These are phyloP conservation scores for Ganoderma leucocontextum DNA, from an alignment of 1,284 basidiomycete genomes.

Conservation along the genomic window DNA sequence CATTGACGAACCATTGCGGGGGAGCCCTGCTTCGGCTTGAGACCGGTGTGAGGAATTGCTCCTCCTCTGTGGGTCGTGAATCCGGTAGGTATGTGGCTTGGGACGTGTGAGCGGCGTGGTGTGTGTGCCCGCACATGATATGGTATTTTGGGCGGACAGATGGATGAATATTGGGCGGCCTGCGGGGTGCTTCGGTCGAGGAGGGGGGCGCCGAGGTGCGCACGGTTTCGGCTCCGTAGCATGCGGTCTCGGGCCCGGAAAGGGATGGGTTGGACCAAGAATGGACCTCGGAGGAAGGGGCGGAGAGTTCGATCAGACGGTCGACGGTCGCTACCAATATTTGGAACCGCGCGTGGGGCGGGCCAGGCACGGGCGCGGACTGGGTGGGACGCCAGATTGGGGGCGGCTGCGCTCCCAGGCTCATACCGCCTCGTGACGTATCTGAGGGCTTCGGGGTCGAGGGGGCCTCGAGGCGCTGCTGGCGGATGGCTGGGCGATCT, in stretches of 20 bases:
- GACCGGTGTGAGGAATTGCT: not conserved
- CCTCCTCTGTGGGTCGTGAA: not conserved
- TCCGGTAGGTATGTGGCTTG: not conserved
- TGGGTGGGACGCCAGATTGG: not conserved
- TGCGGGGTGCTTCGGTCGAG: not conserved
- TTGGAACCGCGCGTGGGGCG: conserved; percentile 1
- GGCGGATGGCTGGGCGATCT: conserved; percentile 29
- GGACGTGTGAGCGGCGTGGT: not conserved
- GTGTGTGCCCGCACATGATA: not conserved
- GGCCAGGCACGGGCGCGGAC: conserved; percentile 8
- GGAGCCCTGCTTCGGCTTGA: not conserved
- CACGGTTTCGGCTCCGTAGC: conserved; percentile 32
- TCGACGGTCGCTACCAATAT: not conserved
- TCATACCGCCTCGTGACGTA: conserved; percentile 37
- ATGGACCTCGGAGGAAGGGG: not conserved
- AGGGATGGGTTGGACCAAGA: conserved; percentile 5
- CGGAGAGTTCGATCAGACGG: conserved; percentile 7
- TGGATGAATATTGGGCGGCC: not conserved
- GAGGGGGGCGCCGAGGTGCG: conserved; percentile 6
- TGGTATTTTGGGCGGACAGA: not conserved
- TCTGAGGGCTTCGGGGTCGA: conserved; percentile 19
- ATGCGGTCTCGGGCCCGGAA: conserved; percentile 30
- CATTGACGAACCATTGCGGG: not conserved
- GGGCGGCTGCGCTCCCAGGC: conserved; percentile 21
- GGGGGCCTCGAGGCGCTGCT: conserved; percentile 17